Base-by-base conservation (phyloP, 2,329 filamentous ascomycete genomes). In the Aureobasidium sp. region DNA sequence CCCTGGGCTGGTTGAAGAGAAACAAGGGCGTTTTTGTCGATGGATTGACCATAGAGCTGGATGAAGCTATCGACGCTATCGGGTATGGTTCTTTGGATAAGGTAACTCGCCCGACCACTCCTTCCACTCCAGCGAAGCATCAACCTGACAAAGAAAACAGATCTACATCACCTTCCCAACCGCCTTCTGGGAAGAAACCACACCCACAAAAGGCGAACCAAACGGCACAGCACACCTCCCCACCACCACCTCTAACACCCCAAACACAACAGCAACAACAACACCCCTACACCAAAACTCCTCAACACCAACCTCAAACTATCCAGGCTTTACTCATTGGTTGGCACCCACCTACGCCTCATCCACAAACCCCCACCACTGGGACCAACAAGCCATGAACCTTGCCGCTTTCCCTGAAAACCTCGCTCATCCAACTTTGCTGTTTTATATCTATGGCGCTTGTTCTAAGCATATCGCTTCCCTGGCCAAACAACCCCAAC, bases 361-460 rank as follows among this genome's bases (percentile, higher is more conserved):
- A 0, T 75, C 81, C 55, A 82, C 84, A 1, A 87, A 88, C 66
- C 82, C 85, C 1, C 67, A 80, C 6, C 74, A 79, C 63, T 94
- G 90, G 89, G 66, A 69, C 59, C 67, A 68, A 54, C 65, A 93
- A 75, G 82, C 85, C 59, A 80, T 95, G 62, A 91, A 93, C 62
- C 81, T 96, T 27, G 86, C 88, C 45, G 84, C 86, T 2, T 79
- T 95, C 2, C 79, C 83, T 0, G 67, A 70, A 0, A 69, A 76
- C 1, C 79, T 77, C 55, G 81, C 86, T 0, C 91, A 96, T 63
- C 88, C 91, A 8, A 95, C 90, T 0, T 80, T 96, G 4, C 82
- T 96, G 30, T 96, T 96, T 80, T 96, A 91, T 77, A 86, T 81
- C 39, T 87, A 85, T 68, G 88, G 88, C 41, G 81, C 80, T 25